Evolutionary conservation across 306 rosid species (phyloP), one percentile per base, ranked within the genome.

Genomic region (Hippophae gyantsensis): DNA sequence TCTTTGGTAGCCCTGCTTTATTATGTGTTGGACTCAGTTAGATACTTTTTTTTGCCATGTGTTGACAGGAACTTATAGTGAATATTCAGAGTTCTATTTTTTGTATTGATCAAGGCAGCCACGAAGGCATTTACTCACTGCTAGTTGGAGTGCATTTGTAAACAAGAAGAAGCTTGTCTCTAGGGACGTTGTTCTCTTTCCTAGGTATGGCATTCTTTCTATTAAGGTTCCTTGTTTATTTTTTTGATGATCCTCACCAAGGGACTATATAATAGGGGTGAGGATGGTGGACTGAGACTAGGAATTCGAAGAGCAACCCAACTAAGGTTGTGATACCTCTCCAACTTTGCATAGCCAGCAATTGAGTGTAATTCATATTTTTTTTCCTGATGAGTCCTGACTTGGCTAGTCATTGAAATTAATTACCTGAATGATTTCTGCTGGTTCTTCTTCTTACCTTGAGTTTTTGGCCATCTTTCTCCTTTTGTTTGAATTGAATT

Each of bases 131-230:
- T 88, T 93, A 85, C 95, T 93, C 41, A 93, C 99, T 46, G 86
- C 99, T 26, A 97, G 99, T 27, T 93, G 99, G 99, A 93, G 99
- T 76, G 99, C 95, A 3, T 93, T 88, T 66, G 99, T 93, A 42
- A 93, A 93, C 85, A 93, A 93, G 88, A 93, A 88, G 79, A 86
- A 86, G 86, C 95, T 93, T 6, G 88, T 84, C 55, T 93, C 99
- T 43, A 97, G 99, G 12, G 99, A 93, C 77, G 99, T 97, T 43
- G 99, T 93, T 57, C 84, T 93, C 57, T 93, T 93, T 63, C 95
- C 88, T 18, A 84, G 98, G 98, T 92, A 84, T 23, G 2, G 3
- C 9, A 9, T 8, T 12, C 41, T 32, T 43, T 43, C 3, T 6
- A 13, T 52, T 38, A 5, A 12, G 32, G 52, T 14, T 0, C 13